Conservation (phyloP, 495 filamentous ascomycete genomes). For the Hypoxylon rickii region DNA sequence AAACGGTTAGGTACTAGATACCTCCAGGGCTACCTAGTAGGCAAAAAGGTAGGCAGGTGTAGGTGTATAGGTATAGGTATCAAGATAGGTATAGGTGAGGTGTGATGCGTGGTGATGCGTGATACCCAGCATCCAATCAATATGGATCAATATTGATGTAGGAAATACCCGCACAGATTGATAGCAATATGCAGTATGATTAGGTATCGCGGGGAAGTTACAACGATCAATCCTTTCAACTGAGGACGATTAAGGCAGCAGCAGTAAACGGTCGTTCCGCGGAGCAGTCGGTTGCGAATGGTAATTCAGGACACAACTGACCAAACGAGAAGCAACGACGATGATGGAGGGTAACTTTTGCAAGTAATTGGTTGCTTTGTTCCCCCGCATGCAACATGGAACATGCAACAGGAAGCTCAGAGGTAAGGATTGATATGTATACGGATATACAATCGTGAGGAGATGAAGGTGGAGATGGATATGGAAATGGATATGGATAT, state of each 20-base stretch:
- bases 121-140: too few species aligned
- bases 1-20: too few species aligned
- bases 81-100: neutral
- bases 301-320: conserved; percentile 16
- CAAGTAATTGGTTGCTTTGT: conserved; percentile 36
- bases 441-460: too few species aligned
- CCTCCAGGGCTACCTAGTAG: neutral
- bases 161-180: neutral
- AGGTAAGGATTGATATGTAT: too few species aligned
- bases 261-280: conserved; percentile 21
- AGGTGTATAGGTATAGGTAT: conserved; percentile 12
- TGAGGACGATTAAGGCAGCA: conserved; percentile 11
- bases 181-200: conserved; percentile 9
- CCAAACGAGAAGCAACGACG: conserved; percentile 11
- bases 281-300: conserved; percentile 18
- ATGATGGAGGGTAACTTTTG: conserved; percentile 32
- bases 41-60: neutral
- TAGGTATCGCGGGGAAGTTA: conserved; percentile 30
- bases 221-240: neutral
- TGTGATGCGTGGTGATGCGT: neutral
- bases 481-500: too few species aligned
- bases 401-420: too few species aligned
- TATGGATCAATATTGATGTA: too few species aligned
- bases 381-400: conserved; percentile 38
- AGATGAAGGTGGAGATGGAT: too few species aligned